Evolutionary conservation across 768 basidiomycete genomes (phyloP), one percentile per base, ranked within the genome.

Genomic region (Boletus rufocinnamomeus): DNA sequence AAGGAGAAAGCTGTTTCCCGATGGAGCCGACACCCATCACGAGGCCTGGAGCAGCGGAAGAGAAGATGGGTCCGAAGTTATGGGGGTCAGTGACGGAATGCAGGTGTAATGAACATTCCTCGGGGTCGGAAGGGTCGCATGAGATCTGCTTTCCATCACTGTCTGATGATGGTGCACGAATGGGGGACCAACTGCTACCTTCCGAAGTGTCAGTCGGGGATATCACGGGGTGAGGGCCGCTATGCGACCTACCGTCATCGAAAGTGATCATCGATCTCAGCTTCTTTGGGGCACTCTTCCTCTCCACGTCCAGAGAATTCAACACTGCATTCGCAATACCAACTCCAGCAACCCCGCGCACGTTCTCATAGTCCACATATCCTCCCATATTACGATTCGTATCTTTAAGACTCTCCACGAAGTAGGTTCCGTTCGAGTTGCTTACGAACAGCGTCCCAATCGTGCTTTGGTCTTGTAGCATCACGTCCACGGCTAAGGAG

Each of bases 11-110:
- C 14, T 75, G 72, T 23, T 80, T 74, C 2, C 96, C 95, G 37
- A 97, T 82, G 0, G 86, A 90, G 7, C 97, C 97, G 2, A 98
- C 94, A n/a, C 91, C 96, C 91, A 99, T 96, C 30, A 93, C 88
- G 59, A 93, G 82, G 0, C 97, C 96, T 0, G 96, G 96, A 0
- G 95, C 96, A 6, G 93, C 88, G 0, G 94, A 95, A 2, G 94
- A 96, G 75, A 98, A 98, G 32, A 98, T 82, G 19, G 92, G 88
- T 0, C 97, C 96, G 66, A 88, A 91, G 74, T 98, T 99, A 75
- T 96, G 96, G 1, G 93, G 88, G 9, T 83, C 79, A 0, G 95
- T 95, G 25, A 98, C 93, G 7, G 95, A 97, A 73, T 97, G 89
- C 14, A 99, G 76, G 70, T 99, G 95, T 0, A 98, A 79, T 0